Conservation (phyloP, 805 yeast species). For the Blastobotrys terrestris region DNA sequence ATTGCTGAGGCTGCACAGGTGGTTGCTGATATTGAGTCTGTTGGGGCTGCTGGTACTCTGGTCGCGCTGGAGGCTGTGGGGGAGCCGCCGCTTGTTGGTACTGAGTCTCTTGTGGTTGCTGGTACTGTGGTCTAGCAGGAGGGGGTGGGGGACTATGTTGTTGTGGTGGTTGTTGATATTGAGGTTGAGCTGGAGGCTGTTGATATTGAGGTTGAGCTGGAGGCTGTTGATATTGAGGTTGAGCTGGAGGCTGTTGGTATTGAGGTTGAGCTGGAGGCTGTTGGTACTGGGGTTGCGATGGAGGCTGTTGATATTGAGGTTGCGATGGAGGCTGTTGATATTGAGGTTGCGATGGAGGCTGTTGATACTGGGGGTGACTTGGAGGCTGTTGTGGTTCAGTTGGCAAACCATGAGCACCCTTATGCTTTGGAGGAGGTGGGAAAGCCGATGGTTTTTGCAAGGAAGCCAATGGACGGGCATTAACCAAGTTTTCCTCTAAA, state of each 20-base stretch:
- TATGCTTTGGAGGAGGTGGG: conserved; percentile 44
- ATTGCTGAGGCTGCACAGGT: conserved; percentile 8
- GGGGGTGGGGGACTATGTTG: too few species aligned
- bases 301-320: conserved; percentile 7
- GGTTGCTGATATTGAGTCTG: conserved; percentile 10
- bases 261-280: conserved; percentile 6
- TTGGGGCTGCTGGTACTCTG: conserved; percentile 7
- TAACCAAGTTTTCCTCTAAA: conserved; percentile 6
- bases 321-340: conserved; percentile 12
- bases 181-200: conserved; percentile 8
- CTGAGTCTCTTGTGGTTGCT: conserved; percentile 8
- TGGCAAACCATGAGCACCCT: conserved; percentile 26
- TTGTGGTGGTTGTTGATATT: neutral
- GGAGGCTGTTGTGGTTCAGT: conserved; percentile 11
- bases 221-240: conserved; percentile 7
- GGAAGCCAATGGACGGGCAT: conserved; percentile 28
- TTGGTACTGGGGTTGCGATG: conserved; percentile 4
- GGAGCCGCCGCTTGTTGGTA: conserved; percentile 8
- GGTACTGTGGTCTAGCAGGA: conserved; percentile 4
- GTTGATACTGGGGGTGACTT: conserved; percentile 12
- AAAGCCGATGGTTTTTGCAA: conserved; percentile 32
- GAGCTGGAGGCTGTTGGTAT: conserved; percentile 6
- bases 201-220: conserved; percentile 5
- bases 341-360: conserved; percentile 7
- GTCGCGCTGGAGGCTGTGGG: conserved; percentile 9